Evolutionary conservation across 164 flowering plant genomes (phyloP).

Genomic region (Protea cynaroides): DNA sequence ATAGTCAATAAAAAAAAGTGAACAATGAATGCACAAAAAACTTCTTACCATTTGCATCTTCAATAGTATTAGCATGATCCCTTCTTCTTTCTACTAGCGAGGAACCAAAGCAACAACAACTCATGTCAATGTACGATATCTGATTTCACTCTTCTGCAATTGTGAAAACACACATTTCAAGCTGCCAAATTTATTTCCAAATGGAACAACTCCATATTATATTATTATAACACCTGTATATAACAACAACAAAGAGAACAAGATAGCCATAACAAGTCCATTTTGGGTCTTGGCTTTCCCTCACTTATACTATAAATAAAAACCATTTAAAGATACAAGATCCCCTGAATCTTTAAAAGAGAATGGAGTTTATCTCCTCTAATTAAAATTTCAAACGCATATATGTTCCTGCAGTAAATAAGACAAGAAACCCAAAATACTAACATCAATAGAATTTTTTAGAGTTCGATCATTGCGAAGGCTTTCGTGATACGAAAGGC

Average conservation of each 20-base stretch:
- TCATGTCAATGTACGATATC: conserved; percentile 21
- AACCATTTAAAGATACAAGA: background rate
- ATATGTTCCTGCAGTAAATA: no score
- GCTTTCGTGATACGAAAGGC: no score
- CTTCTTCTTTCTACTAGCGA: conserved; percentile 12
- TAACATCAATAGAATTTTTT: no score
- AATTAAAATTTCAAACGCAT: no score
- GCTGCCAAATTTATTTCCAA: background rate
- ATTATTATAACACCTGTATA: background rate
- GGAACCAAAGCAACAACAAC: conserved; percentile 44
- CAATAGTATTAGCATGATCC: background rate
- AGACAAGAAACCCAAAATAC: no score
- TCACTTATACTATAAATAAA: background rate
- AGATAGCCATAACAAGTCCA: background rate
- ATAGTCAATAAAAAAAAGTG: no score
- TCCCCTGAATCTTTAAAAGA: no score
- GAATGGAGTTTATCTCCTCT: no score
- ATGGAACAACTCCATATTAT: background rate
- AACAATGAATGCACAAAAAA: background rate
- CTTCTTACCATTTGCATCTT: conserved; percentile 26
- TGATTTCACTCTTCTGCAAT: background rate
- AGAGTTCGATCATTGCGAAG: no score
- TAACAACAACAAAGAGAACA: no score
- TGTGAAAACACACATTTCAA: background rate
- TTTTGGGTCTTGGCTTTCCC: background rate